Evolutionary conservation across 192 early-diverging fungal genomes (phyloP).

Genomic region (Dimargaris xerosporica): DNA sequence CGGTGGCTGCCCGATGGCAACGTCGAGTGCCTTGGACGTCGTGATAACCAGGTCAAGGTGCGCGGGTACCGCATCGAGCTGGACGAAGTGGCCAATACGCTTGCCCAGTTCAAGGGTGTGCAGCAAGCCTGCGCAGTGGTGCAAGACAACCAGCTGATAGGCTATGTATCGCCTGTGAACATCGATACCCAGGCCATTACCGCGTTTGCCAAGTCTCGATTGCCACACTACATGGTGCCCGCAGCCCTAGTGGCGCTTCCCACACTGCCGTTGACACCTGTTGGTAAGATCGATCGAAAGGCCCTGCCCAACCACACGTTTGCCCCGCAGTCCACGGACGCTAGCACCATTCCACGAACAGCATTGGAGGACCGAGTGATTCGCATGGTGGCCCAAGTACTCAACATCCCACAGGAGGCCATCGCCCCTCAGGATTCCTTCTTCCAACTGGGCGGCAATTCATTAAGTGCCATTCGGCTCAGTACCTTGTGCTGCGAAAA

Average conservation of each 20-base stretch:
- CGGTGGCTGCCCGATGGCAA: conserved; percentile 19
- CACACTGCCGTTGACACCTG: background rate
- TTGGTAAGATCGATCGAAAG: background rate
- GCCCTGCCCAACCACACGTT: background rate
- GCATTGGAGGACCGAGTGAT: background rate
- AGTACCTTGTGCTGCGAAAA: background rate
- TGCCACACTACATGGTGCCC: conserved; percentile 9
- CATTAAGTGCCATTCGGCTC: background rate
- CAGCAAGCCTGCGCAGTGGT: conserved; percentile 15
- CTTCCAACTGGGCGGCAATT: conserved; percentile 5
- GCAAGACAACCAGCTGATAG: conserved; percentile 14
- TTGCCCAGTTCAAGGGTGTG: conserved; percentile 13
- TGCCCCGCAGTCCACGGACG: background rate
- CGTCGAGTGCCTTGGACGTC: conserved; percentile 17
- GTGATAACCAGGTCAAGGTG: conserved; percentile 23
- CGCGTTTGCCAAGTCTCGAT: no score
- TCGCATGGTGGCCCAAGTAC: no score
- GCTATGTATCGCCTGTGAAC: conserved; percentile 16
- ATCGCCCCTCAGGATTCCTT: background rate
- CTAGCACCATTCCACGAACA: background rate
- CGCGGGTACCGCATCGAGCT: conserved; percentile 22
- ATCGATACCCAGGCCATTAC: background rate
- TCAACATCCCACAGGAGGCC: no score
- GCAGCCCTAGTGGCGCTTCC: background rate
- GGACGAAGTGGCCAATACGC: conserved; percentile 16